phyloP scores from a whole-genome alignment of 164 flowering plant species.

The Nymphaea thermarum region DNA sequence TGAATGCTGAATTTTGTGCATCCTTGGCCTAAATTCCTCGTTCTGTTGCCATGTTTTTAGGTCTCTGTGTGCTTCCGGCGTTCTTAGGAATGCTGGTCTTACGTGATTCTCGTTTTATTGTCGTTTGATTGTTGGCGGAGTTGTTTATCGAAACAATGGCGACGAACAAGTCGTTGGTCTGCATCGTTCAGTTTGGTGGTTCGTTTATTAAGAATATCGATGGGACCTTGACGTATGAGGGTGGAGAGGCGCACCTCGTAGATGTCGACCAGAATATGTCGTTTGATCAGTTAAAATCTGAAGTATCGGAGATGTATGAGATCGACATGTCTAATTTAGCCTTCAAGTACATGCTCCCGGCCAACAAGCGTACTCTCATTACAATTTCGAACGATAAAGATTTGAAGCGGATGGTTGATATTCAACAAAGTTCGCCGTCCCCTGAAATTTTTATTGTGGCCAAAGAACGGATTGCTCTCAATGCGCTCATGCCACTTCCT shows the following conservation, averaged over 20 bases:
- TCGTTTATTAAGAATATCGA: conserved; percentile 47
- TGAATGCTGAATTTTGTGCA: no score
- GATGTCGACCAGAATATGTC: conserved; percentile 37
- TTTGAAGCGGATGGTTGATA: conserved; percentile 57
- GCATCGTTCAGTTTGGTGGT: conserved; percentile 43
- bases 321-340: conserved; percentile 27
- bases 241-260: conserved; percentile 75
- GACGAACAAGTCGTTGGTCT: background rate
- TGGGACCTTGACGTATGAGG: conserved; percentile 49
- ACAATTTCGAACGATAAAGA: conserved; percentile 50
- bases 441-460: conserved; percentile 52
- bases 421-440: conserved; percentile 43
- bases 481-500: background rate
- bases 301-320: conserved; percentile 54
- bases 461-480: conserved; percentile 25
- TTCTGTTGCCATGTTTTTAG: no score
- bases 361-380: conserved; percentile 52
- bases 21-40: no score
- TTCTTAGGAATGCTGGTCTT: no score
- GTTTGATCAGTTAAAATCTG: conserved; percentile 50
- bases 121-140: background rate
- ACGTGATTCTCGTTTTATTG: conserved; percentile 4
- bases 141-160: conserved; percentile 11
- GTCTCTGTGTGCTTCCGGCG: no score
- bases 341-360: conserved; percentile 74